Evolutionary conservation across 805 yeast species (phyloP).

Genomic region (Metschnikowia vanudenii): DNA sequence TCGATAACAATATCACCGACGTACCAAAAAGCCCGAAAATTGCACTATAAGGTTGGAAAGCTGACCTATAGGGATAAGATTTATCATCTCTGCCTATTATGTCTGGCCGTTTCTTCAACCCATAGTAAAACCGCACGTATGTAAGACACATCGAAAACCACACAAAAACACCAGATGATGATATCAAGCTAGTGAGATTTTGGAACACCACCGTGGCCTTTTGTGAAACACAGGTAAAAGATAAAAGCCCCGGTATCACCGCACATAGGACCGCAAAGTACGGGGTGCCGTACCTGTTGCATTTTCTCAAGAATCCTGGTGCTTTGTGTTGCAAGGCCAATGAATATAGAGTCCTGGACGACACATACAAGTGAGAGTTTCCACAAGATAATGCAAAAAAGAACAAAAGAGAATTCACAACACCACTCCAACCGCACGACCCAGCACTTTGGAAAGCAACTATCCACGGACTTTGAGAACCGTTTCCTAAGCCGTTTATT

Average conservation of each 20-base stretch:
- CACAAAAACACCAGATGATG: conserved; percentile 73
- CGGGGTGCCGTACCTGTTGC: conserved; percentile 70
- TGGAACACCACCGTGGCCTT: conserved; percentile 63
- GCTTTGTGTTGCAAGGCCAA: conserved; percentile 52
- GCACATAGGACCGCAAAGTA: conserved; percentile 65
- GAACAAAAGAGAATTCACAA: conserved; percentile 43
- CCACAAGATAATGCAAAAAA: conserved; percentile 49
- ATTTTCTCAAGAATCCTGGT: conserved; percentile 57
- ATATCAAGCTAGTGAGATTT: conserved; percentile 62
- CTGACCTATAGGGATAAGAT: conserved; percentile 66
- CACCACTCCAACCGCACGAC: conserved; percentile 36
- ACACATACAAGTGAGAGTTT: conserved; percentile 43
- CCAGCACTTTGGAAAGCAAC: conserved; percentile 43
- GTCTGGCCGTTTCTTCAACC: conserved; percentile 59
- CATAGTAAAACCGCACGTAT: conserved; percentile 62
- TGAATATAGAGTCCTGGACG: conserved; percentile 43
- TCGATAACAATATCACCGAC: conserved; percentile 46
- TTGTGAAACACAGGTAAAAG: conserved; percentile 58
- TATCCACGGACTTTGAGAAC: conserved; percentile 47
- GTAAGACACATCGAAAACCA: conserved; percentile 76
- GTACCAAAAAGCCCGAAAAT: conserved; percentile 60
- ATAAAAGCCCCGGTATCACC: conserved; percentile 56
- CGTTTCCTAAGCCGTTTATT: conserved; percentile 29
- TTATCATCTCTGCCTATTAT: conserved; percentile 61
- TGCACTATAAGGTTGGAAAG: conserved; percentile 69